Base-by-base conservation (phyloP, 176 grass and related monocot genomes). In the Metroxylon sagu region DNA sequence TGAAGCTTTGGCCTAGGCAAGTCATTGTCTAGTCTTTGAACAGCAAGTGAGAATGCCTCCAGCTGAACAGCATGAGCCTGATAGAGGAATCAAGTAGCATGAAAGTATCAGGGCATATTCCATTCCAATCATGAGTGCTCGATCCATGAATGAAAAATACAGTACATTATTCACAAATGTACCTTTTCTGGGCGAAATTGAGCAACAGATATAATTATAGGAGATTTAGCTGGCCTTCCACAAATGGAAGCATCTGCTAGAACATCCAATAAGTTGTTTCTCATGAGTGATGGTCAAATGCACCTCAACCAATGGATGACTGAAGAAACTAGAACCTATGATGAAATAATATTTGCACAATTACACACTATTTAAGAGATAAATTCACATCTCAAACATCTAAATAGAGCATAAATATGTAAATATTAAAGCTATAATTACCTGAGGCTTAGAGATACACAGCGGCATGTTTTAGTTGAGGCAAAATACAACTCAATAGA, bases 121-220 rank as follows among this genome's bases (percentile, higher is more conserved):
- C 21, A 23, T 23, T 15, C 26, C 56, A 60, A 18, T 2, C 26
- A 28, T 56, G 27, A 26, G 49, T 16, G 19, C n/a, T 69, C 59
- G 50, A 35, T 14, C 19, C n/a, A 50, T 49, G 14, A 17, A 39
- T 10, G 6, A 10, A 39, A 39, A 31, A 39, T 35, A 39, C 10
- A 39, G 31, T 39, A 39, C 6, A 39, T 0, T 39, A 39, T 2
- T 39, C 10, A 39, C 14, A 30, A 58, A 25, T 29, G 57, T 54
- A 92, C 93, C 93, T 98, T 98, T 77, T 98, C 93, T 30, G 93
- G 93, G 35, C 93, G 87, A 76, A 98, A 98, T 57, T 98, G 87
- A 65, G 93, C 81, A 78, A 98, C 73, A 49, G 87, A 98, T 85
- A 92, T 89, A 85, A 92, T 49, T 73, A 83, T 55, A 80, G 84